Conservation (phyloP, 1,284 basidiomycete species). For the Phellopilus nigrolimitatus region DNA sequence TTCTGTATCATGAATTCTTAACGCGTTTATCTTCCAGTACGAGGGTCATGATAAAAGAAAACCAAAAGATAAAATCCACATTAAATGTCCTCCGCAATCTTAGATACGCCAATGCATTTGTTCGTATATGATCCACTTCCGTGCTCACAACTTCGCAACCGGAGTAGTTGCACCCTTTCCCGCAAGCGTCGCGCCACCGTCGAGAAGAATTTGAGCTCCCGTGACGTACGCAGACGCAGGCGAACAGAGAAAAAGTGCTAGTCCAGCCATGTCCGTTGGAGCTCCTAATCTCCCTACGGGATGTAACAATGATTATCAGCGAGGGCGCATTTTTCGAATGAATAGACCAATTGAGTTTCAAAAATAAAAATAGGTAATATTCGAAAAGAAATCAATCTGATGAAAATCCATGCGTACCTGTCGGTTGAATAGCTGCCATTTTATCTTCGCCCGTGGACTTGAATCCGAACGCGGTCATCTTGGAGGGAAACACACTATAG, state of each 20-base stretch:
- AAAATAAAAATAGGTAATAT: not conserved
- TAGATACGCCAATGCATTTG: too few relatives aligned
- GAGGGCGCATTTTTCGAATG: not conserved
- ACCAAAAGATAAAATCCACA: too few relatives aligned
- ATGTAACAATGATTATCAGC: conserved; percentile 3
- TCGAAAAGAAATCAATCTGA: not conserved
- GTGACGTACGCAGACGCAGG: conserved; percentile 71
- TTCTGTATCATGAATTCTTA: too few relatives aligned
- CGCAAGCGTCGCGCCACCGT: conserved; percentile 47
- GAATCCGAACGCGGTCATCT: conserved; percentile 81
- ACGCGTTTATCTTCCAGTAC: too few relatives aligned
- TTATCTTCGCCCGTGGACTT: conserved; percentile 50
- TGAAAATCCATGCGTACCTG: conserved; percentile 38
- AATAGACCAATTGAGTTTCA: not conserved
- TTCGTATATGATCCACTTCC: not conserved
- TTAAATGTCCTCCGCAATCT: too few relatives aligned
- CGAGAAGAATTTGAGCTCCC: conserved; percentile 65
- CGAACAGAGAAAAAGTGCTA: conserved; percentile 69
- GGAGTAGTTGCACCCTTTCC: conserved; percentile 4
- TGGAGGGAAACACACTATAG: conserved; percentile 72
- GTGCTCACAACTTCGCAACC: conserved; percentile 11
- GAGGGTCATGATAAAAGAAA: too few relatives aligned
- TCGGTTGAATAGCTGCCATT: conserved; percentile 52
- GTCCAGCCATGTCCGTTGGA: conserved; percentile 71
- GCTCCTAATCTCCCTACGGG: conserved; percentile 58